Conservation (phyloP, 2,329 filamentous ascomycete genomes). For the Xylariaceae sp. region DNA sequence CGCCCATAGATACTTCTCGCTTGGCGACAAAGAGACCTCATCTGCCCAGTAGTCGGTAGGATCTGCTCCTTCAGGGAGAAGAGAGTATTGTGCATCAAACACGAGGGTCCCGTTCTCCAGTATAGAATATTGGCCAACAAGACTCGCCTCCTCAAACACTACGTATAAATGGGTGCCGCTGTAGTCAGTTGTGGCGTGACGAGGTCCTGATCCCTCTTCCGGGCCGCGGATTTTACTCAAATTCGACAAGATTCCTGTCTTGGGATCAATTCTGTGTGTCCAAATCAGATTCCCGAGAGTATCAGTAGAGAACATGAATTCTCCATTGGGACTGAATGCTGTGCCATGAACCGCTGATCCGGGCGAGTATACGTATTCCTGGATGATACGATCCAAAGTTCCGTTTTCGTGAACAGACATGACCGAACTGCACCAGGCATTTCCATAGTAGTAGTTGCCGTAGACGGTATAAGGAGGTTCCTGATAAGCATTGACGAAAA, state of each 20-base stretch:
- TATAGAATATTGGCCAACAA: slow-evolving; percentile 22
- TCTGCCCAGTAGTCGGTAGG: slow-evolving; percentile 30
- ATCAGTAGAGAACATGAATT: slow-evolving; percentile 46
- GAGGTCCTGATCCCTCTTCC: slow-evolving; percentile 20
- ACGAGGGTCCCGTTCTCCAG: slow-evolving; percentile 10
- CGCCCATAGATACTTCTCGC: slow-evolving; percentile 30
- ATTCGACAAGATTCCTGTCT: slow-evolving; percentile 15
- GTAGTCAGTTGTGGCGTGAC: slow-evolving; percentile 26
- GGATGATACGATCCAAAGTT: slow-evolving; percentile 37
- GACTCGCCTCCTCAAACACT: slow-evolving; percentile 26
- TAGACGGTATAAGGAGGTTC: slow-evolving; percentile 27
- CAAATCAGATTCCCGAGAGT: slow-evolving; percentile 41
- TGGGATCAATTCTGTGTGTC: slow-evolving; percentile 25
- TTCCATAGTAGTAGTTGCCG: slow-evolving; percentile 26
- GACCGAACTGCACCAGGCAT: slow-evolving; percentile 26
- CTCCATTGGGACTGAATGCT: slow-evolving; percentile 41
- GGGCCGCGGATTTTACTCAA: slow-evolving; percentile 15
- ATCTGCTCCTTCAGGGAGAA: slow-evolving; percentile 22
- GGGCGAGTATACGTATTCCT: slow-evolving; percentile 41
- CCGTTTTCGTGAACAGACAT: slow-evolving; percentile 41
- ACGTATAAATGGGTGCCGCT: slow-evolving; percentile 25
- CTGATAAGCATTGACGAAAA: slow-evolving; percentile 23
- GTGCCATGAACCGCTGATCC: slow-evolving; percentile 46
- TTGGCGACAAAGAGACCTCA: slow-evolving; percentile 29
- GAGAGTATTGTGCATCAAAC: slow-evolving; percentile 14